Percentiles rank a stretch among this genome's conserved stretches.
These are phyloP conservation scores for Quercus tomentella DNA, from an alignment of 331 rosid species.

Conservation along the genomic window DNA sequence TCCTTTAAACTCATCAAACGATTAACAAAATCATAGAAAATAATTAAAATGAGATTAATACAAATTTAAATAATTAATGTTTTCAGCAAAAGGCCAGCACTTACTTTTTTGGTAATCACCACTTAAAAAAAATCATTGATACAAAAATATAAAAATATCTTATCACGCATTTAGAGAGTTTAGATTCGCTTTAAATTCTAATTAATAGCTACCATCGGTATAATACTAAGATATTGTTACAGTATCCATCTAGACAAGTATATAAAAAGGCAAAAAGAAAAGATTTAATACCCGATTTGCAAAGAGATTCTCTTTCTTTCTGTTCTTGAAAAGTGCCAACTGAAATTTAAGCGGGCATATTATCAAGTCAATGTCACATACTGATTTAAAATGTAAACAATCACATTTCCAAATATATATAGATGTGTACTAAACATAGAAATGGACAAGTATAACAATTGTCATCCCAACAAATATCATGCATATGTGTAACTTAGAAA, in stretches of 20 bases:
- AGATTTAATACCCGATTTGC: conserved; percentile 63
- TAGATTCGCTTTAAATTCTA: neutral
- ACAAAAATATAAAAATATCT: neutral
- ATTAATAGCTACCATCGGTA: neutral
- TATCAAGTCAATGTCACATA: neutral
- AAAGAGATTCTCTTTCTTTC: conserved; percentile 71
- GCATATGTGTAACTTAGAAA: neutral
- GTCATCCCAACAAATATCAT: neutral
- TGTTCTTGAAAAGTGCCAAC: conserved; percentile 77
- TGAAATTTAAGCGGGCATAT: conserved; percentile 74
- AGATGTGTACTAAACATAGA: neutral
- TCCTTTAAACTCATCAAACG: neutral
- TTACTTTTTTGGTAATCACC: neutral
- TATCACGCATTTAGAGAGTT: neutral
- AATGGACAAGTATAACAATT: neutral
- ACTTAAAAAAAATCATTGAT: neutral
- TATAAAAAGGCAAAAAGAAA: neutral
- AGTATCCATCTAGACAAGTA: neutral
- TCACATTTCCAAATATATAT: neutral
- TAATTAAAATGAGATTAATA: neutral
- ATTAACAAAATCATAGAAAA: neutral
- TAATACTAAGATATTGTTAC: neutral
- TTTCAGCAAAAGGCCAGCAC: neutral
- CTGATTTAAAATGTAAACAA: neutral
- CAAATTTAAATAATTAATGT: neutral